Evolutionary conservation across 2,329 filamentous ascomycete species (phyloP).

Genomic region (Mariannaea elegans): DNA sequence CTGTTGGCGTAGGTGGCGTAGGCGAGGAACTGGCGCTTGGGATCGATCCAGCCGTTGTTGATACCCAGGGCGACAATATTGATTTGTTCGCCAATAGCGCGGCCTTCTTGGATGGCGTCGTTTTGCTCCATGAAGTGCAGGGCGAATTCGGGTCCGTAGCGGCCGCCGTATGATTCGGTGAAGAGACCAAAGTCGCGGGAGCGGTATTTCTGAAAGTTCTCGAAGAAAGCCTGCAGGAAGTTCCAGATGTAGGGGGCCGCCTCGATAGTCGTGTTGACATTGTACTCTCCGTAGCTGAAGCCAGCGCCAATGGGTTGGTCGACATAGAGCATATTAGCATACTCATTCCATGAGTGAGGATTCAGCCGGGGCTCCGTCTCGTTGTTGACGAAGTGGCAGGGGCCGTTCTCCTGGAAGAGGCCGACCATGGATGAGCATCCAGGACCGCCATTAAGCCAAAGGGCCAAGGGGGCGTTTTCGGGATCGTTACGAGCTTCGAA

Average conservation of each 20-base stretch:
- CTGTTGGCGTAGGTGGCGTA: constrained; percentile 45
- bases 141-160: constrained; percentile 65
- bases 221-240: constrained; percentile 68
- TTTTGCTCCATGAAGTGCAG: constrained; percentile 67
- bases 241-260: constrained; percentile 57
- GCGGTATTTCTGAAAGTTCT: constrained; percentile 70
- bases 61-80: constrained; percentile 63
- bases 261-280: constrained; percentile 42
- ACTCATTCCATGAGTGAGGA: constrained; percentile 70
- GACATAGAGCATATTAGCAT: constrained; percentile 74
- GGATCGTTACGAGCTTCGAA: constrained; percentile 55
- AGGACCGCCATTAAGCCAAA: constrained; percentile 60
- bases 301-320: constrained; percentile 63
- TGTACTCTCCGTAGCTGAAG: constrained; percentile 40
- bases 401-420: constrained; percentile 77
- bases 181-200: constrained; percentile 65
- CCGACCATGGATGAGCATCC: constrained; percentile 46
- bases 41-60: constrained; percentile 66
- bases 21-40: constrained; percentile 45
- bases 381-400: constrained; percentile 69
- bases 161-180: constrained; percentile 65
- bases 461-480: constrained; percentile 55
- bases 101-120: constrained; percentile 55
- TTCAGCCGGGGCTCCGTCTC: constrained; percentile 54
- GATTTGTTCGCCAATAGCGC: constrained; percentile 50